A percentile compares a stretch with the other conserved stretches of the same genome.
Evolutionary conservation across 1,284 basidiomycete genomes (phyloP).

Genomic region (Sporisorium sorghi): DNA sequence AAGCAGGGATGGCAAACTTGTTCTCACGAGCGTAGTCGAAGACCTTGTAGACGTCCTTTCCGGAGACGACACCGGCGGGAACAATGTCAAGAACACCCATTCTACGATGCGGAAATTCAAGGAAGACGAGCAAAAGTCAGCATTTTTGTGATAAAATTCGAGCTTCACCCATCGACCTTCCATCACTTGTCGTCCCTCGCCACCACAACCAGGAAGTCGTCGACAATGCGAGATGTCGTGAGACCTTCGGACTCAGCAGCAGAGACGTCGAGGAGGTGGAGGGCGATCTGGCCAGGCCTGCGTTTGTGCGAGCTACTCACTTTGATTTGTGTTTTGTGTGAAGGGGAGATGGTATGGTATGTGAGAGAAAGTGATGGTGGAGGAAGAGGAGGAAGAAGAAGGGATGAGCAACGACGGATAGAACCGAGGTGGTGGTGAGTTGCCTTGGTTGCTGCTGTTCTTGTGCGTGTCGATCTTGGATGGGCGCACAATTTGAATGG

Average conservation of each 20-base stretch:
- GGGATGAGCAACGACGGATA: slow-evolving; percentile 8
- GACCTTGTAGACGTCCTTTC: slow-evolving; percentile 69
- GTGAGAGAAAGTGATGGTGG: slow-evolving; percentile 16
- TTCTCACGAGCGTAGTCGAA: slow-evolving; percentile 67
- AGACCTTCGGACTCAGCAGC: not conserved
- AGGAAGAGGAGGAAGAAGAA: slow-evolving; percentile 9
- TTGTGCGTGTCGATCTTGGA: slow-evolving; percentile 9
- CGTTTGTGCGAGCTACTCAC: slow-evolving; percentile 20
- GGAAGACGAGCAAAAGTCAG: not conserved
- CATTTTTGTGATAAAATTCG: not conserved
- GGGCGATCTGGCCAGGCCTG: not conserved
- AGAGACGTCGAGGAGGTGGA: not conserved
- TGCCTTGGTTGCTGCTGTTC: slow-evolving; percentile 3
- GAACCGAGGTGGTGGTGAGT: slow-evolving; percentile 10
- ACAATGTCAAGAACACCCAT: slow-evolving; percentile 67
- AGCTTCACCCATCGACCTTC: not conserved
- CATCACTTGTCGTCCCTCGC: not conserved
- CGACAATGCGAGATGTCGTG: slow-evolving; percentile 15
- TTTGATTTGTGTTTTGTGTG: slow-evolving; percentile 21
- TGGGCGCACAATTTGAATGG: not conserved
- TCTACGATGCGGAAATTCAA: slow-evolving; percentile 11
- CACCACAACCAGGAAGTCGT: not conserved
- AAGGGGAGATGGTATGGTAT: slow-evolving; percentile 10
- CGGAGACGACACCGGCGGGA: slow-evolving; percentile 67
- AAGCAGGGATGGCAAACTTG: slow-evolving; percentile 68